Base-by-base conservation (phyloP, 1,284 basidiomycete genomes). In the Sanghuangporus weigelae region DNA sequence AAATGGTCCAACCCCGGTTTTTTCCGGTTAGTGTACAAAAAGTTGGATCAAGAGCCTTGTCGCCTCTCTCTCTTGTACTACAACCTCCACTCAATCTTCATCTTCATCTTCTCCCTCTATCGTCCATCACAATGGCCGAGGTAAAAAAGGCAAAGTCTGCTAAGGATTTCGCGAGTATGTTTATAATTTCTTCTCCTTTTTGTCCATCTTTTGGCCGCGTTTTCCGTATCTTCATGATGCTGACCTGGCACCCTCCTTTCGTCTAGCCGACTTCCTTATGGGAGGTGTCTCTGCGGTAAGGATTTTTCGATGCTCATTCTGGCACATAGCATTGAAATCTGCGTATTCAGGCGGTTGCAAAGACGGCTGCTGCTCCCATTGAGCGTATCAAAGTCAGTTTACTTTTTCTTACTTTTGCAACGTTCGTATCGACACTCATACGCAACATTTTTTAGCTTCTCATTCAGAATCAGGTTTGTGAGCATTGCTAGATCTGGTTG, bases 351-450 rank as follows among this genome's bases (percentile, higher is more conserved):
- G 95, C 96, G 71, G 93, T 98, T 77, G 91, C 96, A 65, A 98
- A 98, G 87, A 98, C 96, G 68, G 92, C 91, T 71, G 96, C 96
- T 72, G 96, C 96, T 68, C 96, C 96, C 81, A 98, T 98, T 75
- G 96, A 98, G 87, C 95, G 96, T 77, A 96, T 98, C 81, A 98
- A 95, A 75, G 68, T 72, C 63, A 35, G 70, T 67, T 53, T 19
- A 39, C 14, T 26, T 11, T 5, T 42, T 55, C 42, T 21, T 23
- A n/a, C 21, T 50, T 57, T 39, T 48, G 23, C 55, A 14, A 23
- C 26, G 4, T 23, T 23, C 0, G 8, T 5, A 14, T 49, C 42
- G 46, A 65, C 40, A 59, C 51, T 59, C 59, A 57, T 39, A 31
- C 26, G 2, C 56, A 50, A 40, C 51, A 60, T 48, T 50, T 63